Base-by-base conservation (phyloP, 345 rosid species). In the Linum trigynum region DNA sequence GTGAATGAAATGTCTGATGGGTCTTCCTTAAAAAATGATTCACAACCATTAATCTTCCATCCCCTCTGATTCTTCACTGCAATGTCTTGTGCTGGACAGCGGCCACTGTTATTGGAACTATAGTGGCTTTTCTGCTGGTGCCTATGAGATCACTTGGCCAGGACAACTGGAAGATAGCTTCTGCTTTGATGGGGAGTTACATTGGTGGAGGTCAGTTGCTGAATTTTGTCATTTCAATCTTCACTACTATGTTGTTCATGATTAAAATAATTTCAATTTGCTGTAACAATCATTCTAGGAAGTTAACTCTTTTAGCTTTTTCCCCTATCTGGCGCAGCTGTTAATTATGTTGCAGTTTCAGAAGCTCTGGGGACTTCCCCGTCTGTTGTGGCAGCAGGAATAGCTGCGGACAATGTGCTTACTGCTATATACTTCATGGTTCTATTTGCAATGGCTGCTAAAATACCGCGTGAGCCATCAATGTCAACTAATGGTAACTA, bases 321-420 rank as follows among this genome's bases (percentile, higher is more conserved):
- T 48, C 2, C 12, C 14, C 53, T 23, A 23, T 23, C 32, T 23
- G 32, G 42, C 75, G 63, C 71, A 87, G 95, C 96, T 61, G 88
- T 87, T 65, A 89, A 92, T 75, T 89, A 89, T 16, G 97, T 87
- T 40, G 98, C 96, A 56, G 78, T 89, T 78, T 50, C 96, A 1
- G 80, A 85, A 61, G 90, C 94, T 76, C 90, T 92, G 23, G 82
- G 61, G 2, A 75, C 82, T 58, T 79, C 94, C 51, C 77, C 94
- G 61, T 89, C 97, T 5, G 86, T 87, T 62, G 76, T 89, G 68
- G 89, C 90, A 3, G 81, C 91, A 64, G 96, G 95, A 56, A 76
- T 89, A 39, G 97, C 97, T 69, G 97, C 97, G 55, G 98, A 87
- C 77, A 92, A 86, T 82, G 91, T 92, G 62, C 87, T 92, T 45